Base-by-base conservation (phyloP, 129 eudicot genomes). In the Logfia minima region DNA sequence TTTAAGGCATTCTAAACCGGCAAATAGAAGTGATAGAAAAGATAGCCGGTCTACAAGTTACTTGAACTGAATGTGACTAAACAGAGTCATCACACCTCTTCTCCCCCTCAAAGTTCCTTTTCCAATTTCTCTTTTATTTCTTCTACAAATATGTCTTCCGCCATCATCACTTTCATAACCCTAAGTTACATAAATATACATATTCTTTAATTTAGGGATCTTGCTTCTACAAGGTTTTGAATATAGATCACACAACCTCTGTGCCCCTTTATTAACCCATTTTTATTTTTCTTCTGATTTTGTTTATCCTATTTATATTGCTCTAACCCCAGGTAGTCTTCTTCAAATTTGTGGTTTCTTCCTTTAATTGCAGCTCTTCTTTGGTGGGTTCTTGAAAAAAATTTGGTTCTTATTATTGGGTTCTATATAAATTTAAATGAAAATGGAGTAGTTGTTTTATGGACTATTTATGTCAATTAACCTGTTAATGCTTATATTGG, bases 111-210 rank as follows among this genome's bases (percentile, higher is more conserved):
- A 75, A 62, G 64, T 17, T 71, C 71, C 71, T 52, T 52, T 52
- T 58, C 63, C 29, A 10, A 17, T 64, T 68, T 35, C 41, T 26
- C 32, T 62, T 35, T 35, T 34, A 41, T 11, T 51, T n/a, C 34
- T 39, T 34, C 69, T 39, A 70, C 75, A 70, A 70, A 35, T 74
- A 74, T 77, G 81, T 64, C 26, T 53, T 41, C 75, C 75, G 75
- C 68, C 81, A 77, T 77, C 81, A 23, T 77, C 81, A 77, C 81
- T 77, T 77, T 77, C 56, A 22, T 77, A 77, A 77, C 68, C 81
- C 81, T 68, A 77, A 68, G 45, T 55, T 55, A 53, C 74, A 48
- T 56, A 13, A 1, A 28, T 63, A 23, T 62, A 24, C 0, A 65
- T 2, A 34, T 18, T 37, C 34, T 74, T 29, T 55, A 66, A 55